Evolutionary conservation across 345 rosid species (phyloP), one percentile per base, ranked within the genome.

Genomic region (Dimocarpus longan): DNA sequence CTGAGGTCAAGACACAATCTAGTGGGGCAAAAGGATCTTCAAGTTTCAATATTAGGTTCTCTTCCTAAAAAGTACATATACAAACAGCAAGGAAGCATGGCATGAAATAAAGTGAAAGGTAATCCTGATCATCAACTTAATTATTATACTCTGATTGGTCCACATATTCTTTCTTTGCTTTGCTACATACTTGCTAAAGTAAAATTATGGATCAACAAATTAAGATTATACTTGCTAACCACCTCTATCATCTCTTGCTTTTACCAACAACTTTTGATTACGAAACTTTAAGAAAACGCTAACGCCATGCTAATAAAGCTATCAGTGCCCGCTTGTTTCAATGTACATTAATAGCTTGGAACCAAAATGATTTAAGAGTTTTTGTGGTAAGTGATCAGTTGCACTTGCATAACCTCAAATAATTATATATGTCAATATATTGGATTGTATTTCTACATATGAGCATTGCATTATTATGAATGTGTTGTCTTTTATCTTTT

Each of bases 1-100:
- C 46, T 82, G 74, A 78, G 87, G 78, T 82, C 84, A 82, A 81
- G 84, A 85, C 86, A 80, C 76, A 75, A 81, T 83, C 80, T 68
- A 75, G 89, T 87, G 87, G 91, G 85, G 73, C 86, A 82, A 48
- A 81, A 62, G 81, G 74, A 84, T 80, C 83, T 39, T 84, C 71
- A 57, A 85, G 72, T 80, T 86, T 86, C 84, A 79, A 40, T 75
- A 76, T 68, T 84, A 84, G 82, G 87, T 22, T 60, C 65, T 46
- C 85, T 85, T 78, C 77, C 76, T 40, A 83, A 80, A 83, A 88
- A 86, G 44, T 74, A 85, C 88, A 72, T 74, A 56, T 76, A 59
- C 74, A 79, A 74, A 64, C 57, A 65, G 76, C 22, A 63, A 76
- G 52, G 22, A 85, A 43, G 77, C 11, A 48, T 65, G 69, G 76